Evolutionary conservation across 2,329 filamentous ascomycete genomes (phyloP), one percentile per base, ranked within the genome.

Genomic region (Lomentospora prolificans): DNA sequence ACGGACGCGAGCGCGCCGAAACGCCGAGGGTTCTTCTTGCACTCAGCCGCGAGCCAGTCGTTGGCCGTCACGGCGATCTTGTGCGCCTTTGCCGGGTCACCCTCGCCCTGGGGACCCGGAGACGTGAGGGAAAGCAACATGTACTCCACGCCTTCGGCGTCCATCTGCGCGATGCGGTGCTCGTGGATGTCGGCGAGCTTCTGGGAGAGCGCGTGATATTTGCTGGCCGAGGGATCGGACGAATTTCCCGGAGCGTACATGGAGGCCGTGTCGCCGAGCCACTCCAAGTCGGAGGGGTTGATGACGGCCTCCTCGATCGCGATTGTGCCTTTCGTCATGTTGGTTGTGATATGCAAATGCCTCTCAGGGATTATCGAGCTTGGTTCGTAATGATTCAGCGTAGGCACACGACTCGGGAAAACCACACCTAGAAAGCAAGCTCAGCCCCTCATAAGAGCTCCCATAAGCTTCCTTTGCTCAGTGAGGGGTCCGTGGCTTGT

Each of bases 271-370:
- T 61, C 60, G 53, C 63, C 62, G n/a, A 64, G 60, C 57, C 65
- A 66, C 10, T 61, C 57, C 24, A 64, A 51, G 51, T 66, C 66
- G 39, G 61, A 59, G 1, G 66, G 66, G 59, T 69, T 63, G 28
- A 70, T 61, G 48, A 69, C 66, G 4, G 67, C 68, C 59, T 69
- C 67, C 44, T 69, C 67, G 48, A 70, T 66, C 12, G 67, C 67
- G 19, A 69, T 64, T 28, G 66, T 68, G 44, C 67, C 67, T 28
- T 60, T 64, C 25, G 60, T 19, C 44, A 48, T 48, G 7, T 46
- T 48, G 19, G 44, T 19, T 22, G 10, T 48, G 22, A 10, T 5
- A 48, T 48, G 17, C 12, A 10, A 17, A 5, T 14, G 14, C 9
- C n/a, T 41, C 36, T 5, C 6, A 4, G 36, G 19, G 19, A 41